These are phyloP conservation scores for Olyra latifolia DNA, from an alignment of 176 grass and related monocot genomes.

Conservation along the genomic window DNA sequence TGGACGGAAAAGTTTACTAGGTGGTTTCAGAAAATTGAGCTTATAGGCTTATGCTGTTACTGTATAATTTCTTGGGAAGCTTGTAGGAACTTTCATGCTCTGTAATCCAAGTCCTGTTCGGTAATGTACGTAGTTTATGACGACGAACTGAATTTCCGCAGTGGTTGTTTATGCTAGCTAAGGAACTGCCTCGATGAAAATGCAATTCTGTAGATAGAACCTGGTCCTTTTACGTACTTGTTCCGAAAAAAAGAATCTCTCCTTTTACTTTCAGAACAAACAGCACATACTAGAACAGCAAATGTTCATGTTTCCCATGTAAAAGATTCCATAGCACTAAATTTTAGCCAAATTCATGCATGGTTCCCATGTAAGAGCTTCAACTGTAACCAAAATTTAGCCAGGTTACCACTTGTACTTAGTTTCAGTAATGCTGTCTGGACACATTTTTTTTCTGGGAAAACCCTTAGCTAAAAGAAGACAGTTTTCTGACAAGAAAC, in stretches of 20 bases:
- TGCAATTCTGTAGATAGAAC: background rate
- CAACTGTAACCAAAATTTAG: background rate
- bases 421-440: background rate
- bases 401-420: background rate
- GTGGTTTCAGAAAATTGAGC: background rate
- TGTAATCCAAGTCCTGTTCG: background rate
- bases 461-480: background rate
- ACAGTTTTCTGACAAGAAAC: background rate
- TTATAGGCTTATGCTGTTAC: background rate
- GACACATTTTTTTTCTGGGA: background rate
- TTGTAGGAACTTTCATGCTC: background rate
- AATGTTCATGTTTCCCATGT: background rate
- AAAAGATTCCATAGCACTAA: too few species aligned
- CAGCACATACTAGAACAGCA: background rate
- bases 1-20: conserved; percentile 12
- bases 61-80: too few species aligned
- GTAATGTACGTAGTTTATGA: background rate
- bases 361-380: background rate
- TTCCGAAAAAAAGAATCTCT: too few species aligned
- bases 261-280: conserved; percentile 5
- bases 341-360: background rate
- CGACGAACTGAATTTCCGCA: background rate
- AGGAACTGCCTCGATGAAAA: background rate
- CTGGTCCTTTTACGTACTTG: too few species aligned
- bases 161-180: background rate